Conservation (phyloP, 768 basidiomycete species). For the Dacryopinax spathularia region DNA sequence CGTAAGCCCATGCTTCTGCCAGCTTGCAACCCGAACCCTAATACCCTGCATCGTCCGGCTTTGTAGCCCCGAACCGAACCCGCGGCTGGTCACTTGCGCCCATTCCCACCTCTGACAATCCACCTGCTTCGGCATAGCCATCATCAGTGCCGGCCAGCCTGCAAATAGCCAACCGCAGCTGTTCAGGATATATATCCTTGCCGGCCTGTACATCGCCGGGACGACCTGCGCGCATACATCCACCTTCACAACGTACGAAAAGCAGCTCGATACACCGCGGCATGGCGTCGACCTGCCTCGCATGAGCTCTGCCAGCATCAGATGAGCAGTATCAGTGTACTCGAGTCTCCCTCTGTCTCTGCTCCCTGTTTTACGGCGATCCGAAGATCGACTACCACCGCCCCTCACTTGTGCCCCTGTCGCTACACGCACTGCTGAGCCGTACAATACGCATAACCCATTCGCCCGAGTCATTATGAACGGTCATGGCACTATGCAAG, state of each 20-base stretch:
- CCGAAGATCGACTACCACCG: not conserved
- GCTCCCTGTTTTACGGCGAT: not conserved
- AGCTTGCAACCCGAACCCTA: not conserved
- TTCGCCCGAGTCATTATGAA: not conserved
- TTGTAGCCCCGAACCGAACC: not conserved
- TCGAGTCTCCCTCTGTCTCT: not conserved
- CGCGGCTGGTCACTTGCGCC: not conserved
- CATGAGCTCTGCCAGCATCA: not conserved
- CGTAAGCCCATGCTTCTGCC: slow-evolving; percentile 2
- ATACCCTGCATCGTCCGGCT: not conserved
- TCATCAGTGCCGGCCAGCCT: not conserved
- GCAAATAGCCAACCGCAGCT: not conserved
- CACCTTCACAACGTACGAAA: not conserved
- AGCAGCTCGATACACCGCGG: not conserved
- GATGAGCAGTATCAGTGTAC: not conserved
- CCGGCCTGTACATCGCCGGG: not conserved
- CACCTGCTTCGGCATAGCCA: not conserved
- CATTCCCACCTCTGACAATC: not conserved
- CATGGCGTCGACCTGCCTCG: not conserved
- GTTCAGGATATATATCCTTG: not conserved
- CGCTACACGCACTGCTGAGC: not conserved
- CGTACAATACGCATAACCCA: not conserved
- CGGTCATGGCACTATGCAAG: not conserved
- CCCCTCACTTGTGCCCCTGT: not conserved
- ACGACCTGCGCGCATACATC: not conserved